Evolutionary conservation across 129 eudicot species (phyloP), one percentile per base, ranked within the genome.

Genomic region (Flaveria trinervia): DNA sequence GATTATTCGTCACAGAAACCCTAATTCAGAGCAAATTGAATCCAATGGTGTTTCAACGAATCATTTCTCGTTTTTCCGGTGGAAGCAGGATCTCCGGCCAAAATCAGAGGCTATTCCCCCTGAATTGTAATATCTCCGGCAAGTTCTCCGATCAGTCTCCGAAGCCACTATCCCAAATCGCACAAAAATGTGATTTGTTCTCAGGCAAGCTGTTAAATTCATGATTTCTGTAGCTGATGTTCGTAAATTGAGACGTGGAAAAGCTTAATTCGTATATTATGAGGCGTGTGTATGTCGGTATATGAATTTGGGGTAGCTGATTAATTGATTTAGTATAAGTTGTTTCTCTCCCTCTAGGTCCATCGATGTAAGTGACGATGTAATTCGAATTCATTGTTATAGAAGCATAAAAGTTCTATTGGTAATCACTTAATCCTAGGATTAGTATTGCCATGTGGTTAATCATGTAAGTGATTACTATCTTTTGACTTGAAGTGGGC

Each of bases 181-280:
- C 64, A 70, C 82, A 60, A 59, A 78, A 70, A 78, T 23, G 70
- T 60, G 64, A 59, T 70, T 20, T 79, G 48, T 72, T 79, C 22
- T 51, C 83, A 23, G 83, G 79, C 73, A 64, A 72, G 67, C 28
- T 70, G 68, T 30, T 72, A 15, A 26, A 51, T 64, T 50, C 54
- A 51, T 39, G 25, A 62, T 33, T 52, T 11, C 11, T 0, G 4
- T n/a, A 45, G 57, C 61, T 61, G 12, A 25, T 74, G 26, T 44
- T 26, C 28, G 49, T 23, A 15, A 44, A 55, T 7, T 22, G 61
- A 43, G 44, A 17, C 5, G 5, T 69, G 46, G 46, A 69, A 25
- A 70, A 22, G 1, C 9, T 79, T 54, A 59, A 57, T 60, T 70
- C 17, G 10, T 71, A 15, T 48, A 60, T 55, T 25, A 17, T 59